phyloP scores from a whole-genome alignment of 805 yeast species.

The Suhomyces xylopsoci region DNA sequence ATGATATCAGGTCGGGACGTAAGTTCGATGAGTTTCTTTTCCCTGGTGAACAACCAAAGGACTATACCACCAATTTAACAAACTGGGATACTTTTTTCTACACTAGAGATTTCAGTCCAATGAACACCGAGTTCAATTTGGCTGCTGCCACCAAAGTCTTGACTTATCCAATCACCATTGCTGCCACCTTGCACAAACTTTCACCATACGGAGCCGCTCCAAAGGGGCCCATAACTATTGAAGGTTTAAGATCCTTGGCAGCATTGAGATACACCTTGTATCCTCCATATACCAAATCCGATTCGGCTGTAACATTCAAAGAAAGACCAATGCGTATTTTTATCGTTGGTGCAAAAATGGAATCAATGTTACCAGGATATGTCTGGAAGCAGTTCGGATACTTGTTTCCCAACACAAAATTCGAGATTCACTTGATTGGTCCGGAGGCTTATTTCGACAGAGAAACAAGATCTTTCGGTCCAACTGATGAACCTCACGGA shows the following conservation, averaged over 20 bases:
- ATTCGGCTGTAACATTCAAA: conserved; percentile 54
- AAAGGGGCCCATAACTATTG: conserved; percentile 83
- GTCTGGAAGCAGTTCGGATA: conserved; percentile 93
- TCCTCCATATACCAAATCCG: conserved; percentile 48
- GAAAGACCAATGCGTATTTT: conserved; percentile 90
- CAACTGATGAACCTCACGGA: conserved; percentile 46
- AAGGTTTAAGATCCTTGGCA: conserved; percentile 90
- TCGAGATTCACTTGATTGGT: conserved; percentile 90
- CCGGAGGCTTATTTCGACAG: conserved; percentile 84
- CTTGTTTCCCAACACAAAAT: conserved; percentile 75
- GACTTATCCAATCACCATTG: conserved; percentile 89
- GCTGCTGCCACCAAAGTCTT: conserved; percentile 94
- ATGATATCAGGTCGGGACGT: conserved; percentile 90
- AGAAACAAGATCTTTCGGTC: conserved; percentile 59
- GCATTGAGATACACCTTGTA: conserved; percentile 88
- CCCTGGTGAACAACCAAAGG: conserved; percentile 75
- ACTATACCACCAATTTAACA: conserved; percentile 69
- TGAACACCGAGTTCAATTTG: conserved; percentile 95
- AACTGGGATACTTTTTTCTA: conserved; percentile 93
- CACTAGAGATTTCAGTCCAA: conserved; percentile 87
- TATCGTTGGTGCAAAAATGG: conserved; percentile 88
- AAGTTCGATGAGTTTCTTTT: conserved; percentile 94
- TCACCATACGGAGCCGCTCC: conserved; percentile 83
- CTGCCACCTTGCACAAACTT: conserved; percentile 73
- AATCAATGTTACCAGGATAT: conserved; percentile 88